Evolutionary conservation across 2,329 filamentous ascomycete species (phyloP), one percentile per base, ranked within the genome.

Genomic region (Karstenula rhodostoma): DNA sequence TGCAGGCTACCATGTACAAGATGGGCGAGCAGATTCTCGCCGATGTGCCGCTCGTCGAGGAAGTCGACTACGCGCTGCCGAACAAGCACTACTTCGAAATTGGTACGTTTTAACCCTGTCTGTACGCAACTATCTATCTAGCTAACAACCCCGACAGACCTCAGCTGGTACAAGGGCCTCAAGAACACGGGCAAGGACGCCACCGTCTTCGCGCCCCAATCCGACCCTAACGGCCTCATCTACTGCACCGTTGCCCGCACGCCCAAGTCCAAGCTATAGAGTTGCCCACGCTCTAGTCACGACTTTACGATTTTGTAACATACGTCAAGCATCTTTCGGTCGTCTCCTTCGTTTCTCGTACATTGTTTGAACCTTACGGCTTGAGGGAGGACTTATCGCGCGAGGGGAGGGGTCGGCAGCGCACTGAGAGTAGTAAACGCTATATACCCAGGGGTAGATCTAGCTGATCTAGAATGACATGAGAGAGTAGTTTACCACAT

Each of bases 71-170:
- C 77, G 85, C 90, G 9, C 84, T 99, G 73, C 95, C 95, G 12
- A 99, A 99, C 84, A 98, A 97, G 84, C 95, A 99, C 81, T 98
- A 97, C 82, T 98, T 98, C 75, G 94, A 98, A 80, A 90, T 98
- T 78, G 91, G 89, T 93, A 82, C 81, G 89, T 83, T 59, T 25
- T 10, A 37, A 40, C 33, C 44, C 23, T 6, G 15, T 19, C 1
- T 13, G 32, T 32, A 23, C 17, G 19, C 9, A 17, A 44, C 22
- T 8, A 44, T 40, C 22, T 8, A 44, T 40, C 19, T 33, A 23
- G 29, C 66, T 69, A 62, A 69, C 59, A 65, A 68, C 63, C 57
- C 13, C 13, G 10, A 4, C 73, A 94, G 94, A 98, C 76, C 82
- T 99, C 74, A 94, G 91, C 81, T 99, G 95, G 95, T 92, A 97